Evolutionary conservation across 129 eudicot genomes (phyloP).

Genomic region (Gnaphalium uliginosum): DNA sequence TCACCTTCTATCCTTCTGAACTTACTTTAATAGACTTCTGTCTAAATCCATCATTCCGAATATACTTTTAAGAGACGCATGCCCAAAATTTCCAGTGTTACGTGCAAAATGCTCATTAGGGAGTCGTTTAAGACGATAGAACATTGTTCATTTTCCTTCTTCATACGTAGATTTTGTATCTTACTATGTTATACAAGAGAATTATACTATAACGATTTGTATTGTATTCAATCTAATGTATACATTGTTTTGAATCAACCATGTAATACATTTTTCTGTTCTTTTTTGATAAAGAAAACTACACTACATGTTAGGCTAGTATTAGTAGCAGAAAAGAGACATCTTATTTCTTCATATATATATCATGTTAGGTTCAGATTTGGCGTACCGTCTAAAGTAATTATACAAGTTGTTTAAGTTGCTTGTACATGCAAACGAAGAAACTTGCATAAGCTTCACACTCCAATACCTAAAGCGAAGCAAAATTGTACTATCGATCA

Average conservation of each 20-base stretch:
- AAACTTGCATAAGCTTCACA: neutral
- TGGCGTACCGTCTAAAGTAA: neutral
- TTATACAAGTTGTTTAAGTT: neutral
- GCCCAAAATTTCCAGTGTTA: neutral
- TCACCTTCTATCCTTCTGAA: neutral
- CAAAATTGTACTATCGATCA: neutral
- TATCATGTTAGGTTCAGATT: slow-evolving; percentile 14
- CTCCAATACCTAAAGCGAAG: neutral
- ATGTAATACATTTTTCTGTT: neutral
- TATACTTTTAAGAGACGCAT: neutral
- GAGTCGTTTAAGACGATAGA: slow-evolving; percentile 1
- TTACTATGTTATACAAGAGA: slow-evolving; percentile 4
- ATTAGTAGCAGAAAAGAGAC: neutral
- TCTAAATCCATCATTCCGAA: neutral
- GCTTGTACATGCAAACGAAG: neutral
- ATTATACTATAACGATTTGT: neutral
- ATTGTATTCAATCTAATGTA: slow-evolving; percentile 2
- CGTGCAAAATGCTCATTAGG: neutral
- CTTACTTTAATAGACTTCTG: neutral
- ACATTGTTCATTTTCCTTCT: neutral
- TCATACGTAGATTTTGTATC: neutral
- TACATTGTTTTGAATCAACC: slow-evolving; percentile 6
- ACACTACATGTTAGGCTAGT: neutral
- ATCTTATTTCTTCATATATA: neutral
- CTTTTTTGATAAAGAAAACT: neutral